Percentiles rank a stretch among this genome's conserved stretches.
Conservation (phyloP, 352 stramenopile genomes). For the Phytophthora chlamydospora region DNA sequence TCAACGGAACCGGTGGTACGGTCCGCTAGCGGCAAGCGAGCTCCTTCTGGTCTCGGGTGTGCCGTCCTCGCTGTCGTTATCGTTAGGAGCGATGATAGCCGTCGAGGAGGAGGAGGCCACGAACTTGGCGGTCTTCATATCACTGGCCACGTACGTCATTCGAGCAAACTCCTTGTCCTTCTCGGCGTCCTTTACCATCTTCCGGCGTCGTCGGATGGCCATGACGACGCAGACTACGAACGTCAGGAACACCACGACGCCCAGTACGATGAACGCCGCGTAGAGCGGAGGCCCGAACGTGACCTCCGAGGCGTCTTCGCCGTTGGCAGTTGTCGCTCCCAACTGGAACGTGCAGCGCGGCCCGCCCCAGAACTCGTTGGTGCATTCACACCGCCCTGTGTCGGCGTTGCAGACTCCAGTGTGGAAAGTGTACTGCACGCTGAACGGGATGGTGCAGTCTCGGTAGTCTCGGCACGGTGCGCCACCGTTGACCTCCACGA, state of each 20-base stretch:
- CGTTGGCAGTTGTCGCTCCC: conserved; percentile 34
- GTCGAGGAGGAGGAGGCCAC: conserved; percentile 30
- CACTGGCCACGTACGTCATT: conserved; percentile 28
- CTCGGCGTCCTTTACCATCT: conserved; percentile 37
- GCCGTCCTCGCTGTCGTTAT: conserved; percentile 27
- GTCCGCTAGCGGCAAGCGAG: conserved; percentile 29
- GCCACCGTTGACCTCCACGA: conserved; percentile 59
- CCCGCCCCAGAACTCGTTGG: conserved; percentile 62
- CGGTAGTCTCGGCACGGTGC: conserved; percentile 54
- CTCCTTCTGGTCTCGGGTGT: conserved; percentile 22
- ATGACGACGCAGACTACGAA: conserved; percentile 54
- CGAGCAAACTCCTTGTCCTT: conserved; percentile 42
- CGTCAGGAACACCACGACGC: conserved; percentile 39
- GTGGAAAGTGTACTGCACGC: conserved; percentile 48
- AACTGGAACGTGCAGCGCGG: conserved; percentile 70
- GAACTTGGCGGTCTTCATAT: conserved; percentile 37
- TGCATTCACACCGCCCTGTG: conserved; percentile 56
- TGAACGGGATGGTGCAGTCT: conserved; percentile 67
- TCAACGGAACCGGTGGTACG: conserved; percentile 40
- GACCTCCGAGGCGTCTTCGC: conserved; percentile 31
- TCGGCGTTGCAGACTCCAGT: conserved; percentile 60
- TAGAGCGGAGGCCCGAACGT: conserved; percentile 40
- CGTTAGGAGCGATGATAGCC: conserved; percentile 11
- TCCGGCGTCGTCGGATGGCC: conserved; percentile 37
- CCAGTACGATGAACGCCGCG: conserved; percentile 29